Evolutionary conservation across 2,329 filamentous ascomycete genomes (phyloP), one percentile per base, ranked within the genome.

Genomic region (Huntiella moniliformis): DNA sequence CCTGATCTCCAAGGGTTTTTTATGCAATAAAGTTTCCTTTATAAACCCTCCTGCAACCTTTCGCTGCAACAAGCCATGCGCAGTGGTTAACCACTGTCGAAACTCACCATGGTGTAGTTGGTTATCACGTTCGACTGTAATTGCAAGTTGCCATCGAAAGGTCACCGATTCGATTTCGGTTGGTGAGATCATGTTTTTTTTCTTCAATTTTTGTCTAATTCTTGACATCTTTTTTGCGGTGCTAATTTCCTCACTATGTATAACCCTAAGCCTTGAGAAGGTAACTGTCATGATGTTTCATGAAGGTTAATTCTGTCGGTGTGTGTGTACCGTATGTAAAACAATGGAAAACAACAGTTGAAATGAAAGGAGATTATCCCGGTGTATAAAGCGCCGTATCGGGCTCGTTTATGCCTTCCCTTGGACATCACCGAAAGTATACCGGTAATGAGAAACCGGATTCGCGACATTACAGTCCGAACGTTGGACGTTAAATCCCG

Each of bases 21-120:
- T 7, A 6, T 8, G 22, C 22, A 28, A 6, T 3, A 28, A 28
- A 17, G 5, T 17, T 17, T 16, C 16, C 43, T 17, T 44, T 52
- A 52, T 31, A 36, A 28, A 10, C 33, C 17, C 13, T 33, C 22
- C 15, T 39, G 11, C 4, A 3, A 11, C 11, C 2, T 6, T 3
- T n/a, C 5, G 17, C 33, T 7, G 6, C 4, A 38, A 31, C 17
- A 12, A 37, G 38, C 46, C 46, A 48, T 48, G 46, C 41, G 46
- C 46, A 48, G 46, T 48, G 40, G 46, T 48, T 33, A 22, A 48
- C 41, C 31, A 44, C 31, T 48, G 46, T 48, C 46, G 41, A 48
- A 38, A 44, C 41, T 48, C 46, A 48, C 41, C 46, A 48, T 48
- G 41, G 46, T 48, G 46, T 48, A 48, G 46, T 42, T 44, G 41